Evolutionary conservation across 2,329 filamentous ascomycete genomes (phyloP), one percentile per base, ranked within the genome.

Genomic region (Epichloe sp.): DNA sequence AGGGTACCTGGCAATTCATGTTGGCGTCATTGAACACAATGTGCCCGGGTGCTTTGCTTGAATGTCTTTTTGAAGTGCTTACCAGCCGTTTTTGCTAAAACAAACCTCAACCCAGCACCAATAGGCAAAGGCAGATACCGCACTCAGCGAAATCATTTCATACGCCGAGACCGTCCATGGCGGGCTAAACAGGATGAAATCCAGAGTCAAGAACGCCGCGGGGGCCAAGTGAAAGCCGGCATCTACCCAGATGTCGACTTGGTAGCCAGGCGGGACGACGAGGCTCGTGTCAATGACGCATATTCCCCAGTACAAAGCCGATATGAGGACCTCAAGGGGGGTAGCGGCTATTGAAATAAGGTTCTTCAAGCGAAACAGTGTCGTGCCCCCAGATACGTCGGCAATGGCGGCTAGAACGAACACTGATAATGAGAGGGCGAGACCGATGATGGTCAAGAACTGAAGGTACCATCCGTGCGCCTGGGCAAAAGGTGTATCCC

Each of bases 51-150:
- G n/a, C 19, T 19, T 8, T 42, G n/a, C 31, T 26, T 8, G 1
- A 15, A 19, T 4, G 17, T 31, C 17, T 23, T 48, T 6, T 6
- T 11, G 8, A 3, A 17, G 4, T 11, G 68, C 77, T 63, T 62
- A 81, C 79, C 73, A 78, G 61, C 82, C 79, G 59, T 88, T 88
- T 53, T 77, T 71, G 44, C 72, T 72, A 59, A 78, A 86, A 68
- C 85, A 88, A 23, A 79, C 73, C 65, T 89, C 84, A 23, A 88
- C 78, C 85, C 86, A 90, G 56, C 77, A 76, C 84, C 85, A 90
- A 65, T 90, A 90, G 3, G 68, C 63, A 54, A 85, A 79, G 0
- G 83, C 83, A 43, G 88, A 66, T 2, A 57, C 62, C 12, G 75
- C 75, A 56, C 79, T 81, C 26, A 85, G 61, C 1, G 69, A 68